Evolutionary conservation across 139 green algal species (phyloP), one percentile per base, ranked within the genome.

Genomic region (Coelastrella sp.): DNA sequence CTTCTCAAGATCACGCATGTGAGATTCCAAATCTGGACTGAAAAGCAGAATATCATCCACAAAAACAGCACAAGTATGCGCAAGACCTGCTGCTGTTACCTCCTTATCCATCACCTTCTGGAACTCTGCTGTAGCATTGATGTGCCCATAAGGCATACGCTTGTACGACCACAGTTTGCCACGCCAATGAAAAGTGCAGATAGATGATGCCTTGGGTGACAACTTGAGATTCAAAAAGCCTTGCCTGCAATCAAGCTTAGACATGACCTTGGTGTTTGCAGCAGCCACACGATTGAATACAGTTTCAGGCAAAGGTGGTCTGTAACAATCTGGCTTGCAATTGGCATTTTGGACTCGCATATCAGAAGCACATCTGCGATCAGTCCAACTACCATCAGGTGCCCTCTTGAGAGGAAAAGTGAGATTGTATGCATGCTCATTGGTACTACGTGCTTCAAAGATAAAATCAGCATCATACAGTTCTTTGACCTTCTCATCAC

Each of bases 11-110:
- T 81, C 21, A 13, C 67, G 21, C 0, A 83, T 3, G 21, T 87
- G 87, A 48, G 86, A 51, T 13, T 84, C 66, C 0, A 64, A 41
- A 3, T 50, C 75, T 15, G 43, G 4, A 4, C 41, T 57, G 35
- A 32, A 57, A 0, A 81, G 27, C 11, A 76, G 30, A 2, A 87
- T 25, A 23, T 89, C 87, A 75, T 90, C 87, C 2, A 90, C 72
- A 89, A 85, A 90, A 2, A 35, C 57, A 2, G 71, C 4, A 7
- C 13, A 32, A 27, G 25, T 79, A 63, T 86, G 50, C 3, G 59
- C 30, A 0, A 89, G 53, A 0, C 64, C 40, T 32, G 60, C 78
- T 17, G 76, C 41, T 0, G 21, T 2, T 2, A 90, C 27, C 74
- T 88, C 64, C 27, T 72, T 11, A 27, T 90, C 41, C 40, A 88